Evolutionary conservation across 1,284 basidiomycete species (phyloP).

Genomic region (Tremellales sp.): DNA sequence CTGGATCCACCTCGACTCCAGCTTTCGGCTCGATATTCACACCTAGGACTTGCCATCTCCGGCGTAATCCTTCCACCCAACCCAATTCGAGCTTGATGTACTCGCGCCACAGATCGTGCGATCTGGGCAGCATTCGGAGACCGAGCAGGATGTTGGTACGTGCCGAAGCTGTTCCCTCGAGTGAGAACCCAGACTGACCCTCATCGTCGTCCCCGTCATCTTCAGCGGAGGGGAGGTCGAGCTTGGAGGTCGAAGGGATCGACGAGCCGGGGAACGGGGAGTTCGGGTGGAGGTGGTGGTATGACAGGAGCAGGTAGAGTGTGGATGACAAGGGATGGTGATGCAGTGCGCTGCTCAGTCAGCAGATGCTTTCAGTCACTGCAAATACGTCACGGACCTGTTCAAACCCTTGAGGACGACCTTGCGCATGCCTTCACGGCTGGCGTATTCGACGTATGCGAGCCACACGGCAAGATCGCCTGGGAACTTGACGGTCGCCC

Average conservation of each 20-base stretch:
- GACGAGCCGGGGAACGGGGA: slow-evolving; percentile 59
- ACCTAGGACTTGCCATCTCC: slow-evolving; percentile 68
- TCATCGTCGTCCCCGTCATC: slow-evolving; percentile 8
- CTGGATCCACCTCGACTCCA: slow-evolving; percentile 11
- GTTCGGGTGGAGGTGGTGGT: slow-evolving; percentile 70
- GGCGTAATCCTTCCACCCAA: slow-evolving; percentile 75
- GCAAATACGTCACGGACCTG: slow-evolving; percentile 54
- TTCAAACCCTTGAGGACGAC: slow-evolving; percentile 67
- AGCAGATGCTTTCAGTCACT: neutral
- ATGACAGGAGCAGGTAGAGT: slow-evolving; percentile 81
- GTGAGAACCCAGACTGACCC: slow-evolving; percentile 28
- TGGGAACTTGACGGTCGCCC: slow-evolving; percentile 83
- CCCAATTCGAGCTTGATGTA: slow-evolving; percentile 88
- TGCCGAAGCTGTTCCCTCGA: slow-evolving; percentile 56
- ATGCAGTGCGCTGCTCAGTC: slow-evolving; percentile 65
- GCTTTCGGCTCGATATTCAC: slow-evolving; percentile 19
- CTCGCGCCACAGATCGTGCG: slow-evolving; percentile 73
- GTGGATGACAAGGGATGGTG: slow-evolving; percentile 74
- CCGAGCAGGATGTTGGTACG: slow-evolving; percentile 81
- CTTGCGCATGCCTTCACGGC: slow-evolving; percentile 71
- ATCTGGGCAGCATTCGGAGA: slow-evolving; percentile 68
- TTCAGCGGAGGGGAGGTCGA: slow-evolving; percentile 23
- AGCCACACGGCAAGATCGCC: slow-evolving; percentile 81
- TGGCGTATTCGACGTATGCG: slow-evolving; percentile 79
- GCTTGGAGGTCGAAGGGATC: slow-evolving; percentile 32